Conservation (phyloP, 371 early-diverging fungal genomes). For the Mucor irregularis region DNA sequence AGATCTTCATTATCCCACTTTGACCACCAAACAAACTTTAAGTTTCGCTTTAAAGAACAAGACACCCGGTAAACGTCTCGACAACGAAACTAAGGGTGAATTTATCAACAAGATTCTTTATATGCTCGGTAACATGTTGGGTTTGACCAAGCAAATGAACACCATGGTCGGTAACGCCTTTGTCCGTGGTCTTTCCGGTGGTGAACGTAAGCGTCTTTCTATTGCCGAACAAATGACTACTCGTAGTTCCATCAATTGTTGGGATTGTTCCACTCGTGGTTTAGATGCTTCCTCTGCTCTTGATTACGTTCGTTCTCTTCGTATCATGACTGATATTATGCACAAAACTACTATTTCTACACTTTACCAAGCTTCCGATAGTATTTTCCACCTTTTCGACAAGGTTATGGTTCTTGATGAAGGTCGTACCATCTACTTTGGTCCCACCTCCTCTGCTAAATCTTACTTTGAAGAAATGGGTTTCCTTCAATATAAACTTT, state of each 20-base stretch:
- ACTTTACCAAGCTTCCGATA: constrained; percentile 68
- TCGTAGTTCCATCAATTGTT: constrained; percentile 62
- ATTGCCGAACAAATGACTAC: constrained; percentile 79
- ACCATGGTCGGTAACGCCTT: constrained; percentile 74
- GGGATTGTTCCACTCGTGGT: constrained; percentile 81
- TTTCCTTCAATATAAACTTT: no score
- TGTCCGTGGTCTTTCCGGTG: constrained; percentile 71
- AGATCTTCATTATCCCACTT: constrained; percentile 56
- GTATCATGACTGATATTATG: constrained; percentile 54
- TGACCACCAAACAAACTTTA: constrained; percentile 57
- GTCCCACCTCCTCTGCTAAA: constrained; percentile 52
- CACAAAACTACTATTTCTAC: constrained; percentile 61
- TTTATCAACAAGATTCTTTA: constrained; percentile 40
- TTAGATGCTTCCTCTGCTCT: constrained; percentile 85
- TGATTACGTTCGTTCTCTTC: constrained; percentile 62
- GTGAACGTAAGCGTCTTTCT: constrained; percentile 75
- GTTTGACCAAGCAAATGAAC: constrained; percentile 61
- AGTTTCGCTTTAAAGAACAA: constrained; percentile 56
- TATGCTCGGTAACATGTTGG: constrained; percentile 52
- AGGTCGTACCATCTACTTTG: constrained; percentile 68
- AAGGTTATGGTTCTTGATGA: constrained; percentile 64
- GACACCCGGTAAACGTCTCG: constrained; percentile 50
- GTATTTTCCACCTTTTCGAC: constrained; percentile 67
- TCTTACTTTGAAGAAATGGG: constrained; percentile 60
- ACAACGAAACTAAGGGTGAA: constrained; percentile 27